Base-by-base conservation (phyloP, 1,284 basidiomycete genomes). In the Omphalotus olearius region DNA sequence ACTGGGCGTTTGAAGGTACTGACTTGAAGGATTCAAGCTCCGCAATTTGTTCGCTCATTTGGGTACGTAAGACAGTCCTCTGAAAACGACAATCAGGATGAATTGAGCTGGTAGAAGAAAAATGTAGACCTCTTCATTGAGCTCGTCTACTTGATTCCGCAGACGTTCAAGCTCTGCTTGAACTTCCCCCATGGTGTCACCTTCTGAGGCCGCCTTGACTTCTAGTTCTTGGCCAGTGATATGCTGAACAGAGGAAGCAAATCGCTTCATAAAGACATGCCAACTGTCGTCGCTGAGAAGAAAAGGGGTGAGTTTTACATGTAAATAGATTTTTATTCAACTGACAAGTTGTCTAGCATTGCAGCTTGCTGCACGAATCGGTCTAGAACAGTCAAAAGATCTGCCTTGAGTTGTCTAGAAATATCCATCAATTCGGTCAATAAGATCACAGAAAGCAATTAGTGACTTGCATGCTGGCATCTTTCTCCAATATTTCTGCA, bases 321-420 rank as follows among this genome's bases (percentile, higher is more conserved):
- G 13, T 28, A 42, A 26, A 17, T 40, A 30, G 17, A 51, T 30
- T 23, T 45, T 6, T 17, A 40, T 35, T n/a, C 25, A 45, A 64
- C 80, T 57, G 61, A 85, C 84, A 90, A 79, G 61, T 82, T 78
- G 54, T 82, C 79, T 2, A 88, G 67, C 53, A 74, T 62, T 1
- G 75, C 70, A 4, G 78, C 71, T 54, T 87, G 80, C 57, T 86
- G 81, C n/a, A 88, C 72, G 56, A 93, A 89, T 45, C 75, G 79
- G 49, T 83, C 80, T 23, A 89, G 58, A 28, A 91, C 71, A 3
- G 75, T 74, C 40, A 91, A 72, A 0, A 84, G 59, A 54, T 85
- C 78, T 1, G 71, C 68, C 63, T 88, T 88, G 46, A 86, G 69
- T 56, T 82, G 75, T 25, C 85, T 88, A 50, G n/a, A 43, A 23